Evolutionary conservation across 208 protist species (phyloP), one percentile per base, ranked within the genome.

Genomic region (Wallacemonas sp.): DNA sequence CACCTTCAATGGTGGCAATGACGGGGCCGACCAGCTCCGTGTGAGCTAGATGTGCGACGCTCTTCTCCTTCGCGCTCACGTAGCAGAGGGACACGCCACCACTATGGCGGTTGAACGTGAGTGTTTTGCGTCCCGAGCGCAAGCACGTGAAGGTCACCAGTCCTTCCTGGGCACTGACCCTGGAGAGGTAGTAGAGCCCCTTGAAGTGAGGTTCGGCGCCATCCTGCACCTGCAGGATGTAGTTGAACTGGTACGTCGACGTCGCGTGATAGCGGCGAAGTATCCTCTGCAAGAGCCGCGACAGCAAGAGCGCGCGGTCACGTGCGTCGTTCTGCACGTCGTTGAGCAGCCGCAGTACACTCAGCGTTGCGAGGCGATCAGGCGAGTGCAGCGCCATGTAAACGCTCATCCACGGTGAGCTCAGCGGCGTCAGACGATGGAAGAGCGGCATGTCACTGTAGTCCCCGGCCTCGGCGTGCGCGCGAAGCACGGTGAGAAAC

Each of bases 371-470:
- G 22, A 89, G 71, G 19, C 87, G 87, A 50, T 93, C 84, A 10
- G 70, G 64, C 10, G 82, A 88, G 65, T 93, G 84, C 38, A 91
- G 65, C 0, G 83, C 83, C 65, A 81, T 67, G 75, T 93, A 91
- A 22, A 55, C 71, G 53, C 70, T 76, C 59, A 73, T 76, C 84
- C 87, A 93, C 36, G 66, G 53, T 17, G 83, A 87, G 21, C 37
- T 75, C 34, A 85, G 46, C 12, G 87, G 84, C 0, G 87, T 83
- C 15, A 93, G 71, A 19, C 87, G 78, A 17, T 84, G 84, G 3
- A 60, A 63, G n/a, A 93, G 77, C 12, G 87, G 84, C 79, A 93
- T 78, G 9, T 73, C 54, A n/a, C 64, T 61, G 66, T 81, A 93
- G 57, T 71, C 55, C 0, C 87, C 87, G 0, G 45, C 60, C 38